Evolutionary conservation across 2,329 filamentous ascomycete species (phyloP), one percentile per base, ranked within the genome.

Genomic region (Sarocladium strictum): DNA sequence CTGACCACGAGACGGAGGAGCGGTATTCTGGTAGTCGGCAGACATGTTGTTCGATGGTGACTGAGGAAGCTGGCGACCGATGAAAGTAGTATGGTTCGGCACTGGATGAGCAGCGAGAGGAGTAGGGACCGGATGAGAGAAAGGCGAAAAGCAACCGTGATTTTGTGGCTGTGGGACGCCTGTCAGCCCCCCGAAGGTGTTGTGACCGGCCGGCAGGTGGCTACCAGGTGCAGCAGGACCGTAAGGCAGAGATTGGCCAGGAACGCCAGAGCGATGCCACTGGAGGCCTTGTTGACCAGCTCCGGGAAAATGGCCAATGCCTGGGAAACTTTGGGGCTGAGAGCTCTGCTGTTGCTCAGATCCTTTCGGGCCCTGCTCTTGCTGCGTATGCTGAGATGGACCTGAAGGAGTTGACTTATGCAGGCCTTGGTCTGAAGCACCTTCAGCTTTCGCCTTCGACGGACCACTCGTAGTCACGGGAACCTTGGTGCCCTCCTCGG

Each of bases 1-100:
- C 51, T 78, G 64, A 54, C 76, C 76, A 49, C 62, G 63, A 27
- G 69, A 65, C 40, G 72, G 69, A 58, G 71, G 75, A n/a, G 60
- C 63, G n/a, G 17, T 27, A 59, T 74, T 73, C 57, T 69, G 67
- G 60, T 78, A 77, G 56, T 70, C 69, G 53, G 67, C 68, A 53
- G 67, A 69, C 70, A 71, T 72, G 58, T 60, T 58, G 55, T 59
- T 59, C 56, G 45, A 56, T 17, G 56, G 56, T 21, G 58, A 61
- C 37, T 61, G 41, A 54, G 33, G 33, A 38, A 37, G 24, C 4
- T 14, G 43, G 21, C 43, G 43, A 23, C 43, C 43, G 24, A 47
- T 53, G 57, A 53, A 56, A 55, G 27, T 33, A 35, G 26, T 21
- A 24, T 59, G 21, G 64, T 55, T 32, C 58, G 53, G 40, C 56